Evolutionary conservation across 768 basidiomycete genomes (phyloP).

Genomic region (Suillus luteus): DNA sequence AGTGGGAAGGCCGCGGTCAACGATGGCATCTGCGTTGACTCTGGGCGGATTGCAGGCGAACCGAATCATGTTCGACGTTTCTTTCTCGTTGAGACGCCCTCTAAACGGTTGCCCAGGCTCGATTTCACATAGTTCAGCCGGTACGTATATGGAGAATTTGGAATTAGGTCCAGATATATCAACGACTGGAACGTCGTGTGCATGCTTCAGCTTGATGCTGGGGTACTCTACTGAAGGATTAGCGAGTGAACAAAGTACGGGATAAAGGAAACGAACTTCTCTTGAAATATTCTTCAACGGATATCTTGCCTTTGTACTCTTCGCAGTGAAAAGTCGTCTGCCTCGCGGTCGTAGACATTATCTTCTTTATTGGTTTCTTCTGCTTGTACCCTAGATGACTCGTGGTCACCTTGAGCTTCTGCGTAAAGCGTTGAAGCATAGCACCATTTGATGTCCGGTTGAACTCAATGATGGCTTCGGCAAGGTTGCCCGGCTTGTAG

Average conservation of each 20-base stretch:
- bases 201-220: conserved; percentile 48
- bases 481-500: conserved; percentile 62
- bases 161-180: conserved; percentile 46
- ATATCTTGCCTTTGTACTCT: conserved; percentile 55
- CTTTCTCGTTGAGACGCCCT: conserved; percentile 58
- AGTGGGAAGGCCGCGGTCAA: conserved; percentile 54
- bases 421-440: conserved; percentile 49
- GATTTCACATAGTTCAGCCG: conserved; percentile 74
- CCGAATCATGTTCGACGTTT: conserved; percentile 71
- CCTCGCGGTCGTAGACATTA: conserved; percentile 42
- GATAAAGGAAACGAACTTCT: conserved; percentile 47
- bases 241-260: conserved; percentile 14
- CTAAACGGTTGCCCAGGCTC: conserved; percentile 58
- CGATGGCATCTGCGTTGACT: conserved; percentile 59
- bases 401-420: conserved; percentile 59
- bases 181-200: conserved; percentile 54
- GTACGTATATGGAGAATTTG: conserved; percentile 44
- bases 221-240: conserved; percentile 49
- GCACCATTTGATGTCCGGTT: conserved; percentile 39
- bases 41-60: conserved; percentile 65
- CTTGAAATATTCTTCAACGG: conserved; percentile 65
- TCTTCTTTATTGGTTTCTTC: conserved; percentile 48
- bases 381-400: conserved; percentile 54
- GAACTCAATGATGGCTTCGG: conserved; percentile 57
- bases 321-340: conserved; percentile 55